Evolutionary conservation across 2,329 filamentous ascomycete species (phyloP).

Genomic region (Monosporascus sp.): DNA sequence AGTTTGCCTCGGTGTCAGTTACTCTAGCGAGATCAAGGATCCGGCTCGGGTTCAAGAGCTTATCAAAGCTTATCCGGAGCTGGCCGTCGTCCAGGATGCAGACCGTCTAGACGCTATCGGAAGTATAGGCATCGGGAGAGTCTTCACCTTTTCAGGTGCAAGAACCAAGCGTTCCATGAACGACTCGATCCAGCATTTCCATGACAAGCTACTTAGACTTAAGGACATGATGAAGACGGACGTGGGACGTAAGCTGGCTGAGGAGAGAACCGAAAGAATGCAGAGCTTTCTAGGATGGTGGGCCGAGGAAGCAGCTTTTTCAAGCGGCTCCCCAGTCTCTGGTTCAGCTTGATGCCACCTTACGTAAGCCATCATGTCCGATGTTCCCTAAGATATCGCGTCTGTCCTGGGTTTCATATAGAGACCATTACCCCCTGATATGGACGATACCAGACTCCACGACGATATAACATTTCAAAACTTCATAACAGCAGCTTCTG

Average conservation of each 20-base stretch:
- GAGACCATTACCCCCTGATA: too few relatives aligned
- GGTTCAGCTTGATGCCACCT: not conserved
- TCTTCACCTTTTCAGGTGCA: constrained; percentile 71
- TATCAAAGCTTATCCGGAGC: constrained; percentile 63
- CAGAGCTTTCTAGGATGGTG: constrained; percentile 53
- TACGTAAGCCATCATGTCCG: too few relatives aligned
- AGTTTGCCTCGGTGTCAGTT: constrained; percentile 73
- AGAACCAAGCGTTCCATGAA: constrained; percentile 50
- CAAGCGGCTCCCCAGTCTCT: constrained; percentile 4
- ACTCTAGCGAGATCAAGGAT: constrained; percentile 65
- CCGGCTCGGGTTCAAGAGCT: constrained; percentile 54
- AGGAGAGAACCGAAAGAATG: constrained; percentile 48
- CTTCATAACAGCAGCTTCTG: too few relatives aligned
- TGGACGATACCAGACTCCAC: too few relatives aligned
- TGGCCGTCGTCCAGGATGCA: constrained; percentile 85
- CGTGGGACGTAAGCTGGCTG: constrained; percentile 47
- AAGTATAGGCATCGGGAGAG: constrained; percentile 74
- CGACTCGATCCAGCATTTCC: constrained; percentile 68
- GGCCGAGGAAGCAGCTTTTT: constrained; percentile 41
- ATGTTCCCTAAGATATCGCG: too few relatives aligned
- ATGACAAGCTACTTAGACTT: constrained; percentile 66
- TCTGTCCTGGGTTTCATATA: too few relatives aligned
- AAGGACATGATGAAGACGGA: constrained; percentile 61
- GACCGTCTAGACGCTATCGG: constrained; percentile 90
- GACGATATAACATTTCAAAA: too few relatives aligned